A percentile compares a stretch with the other conserved stretches of the same genome.
Evolutionary conservation across 345 rosid species (phyloP).

Genomic region (Eucalyptus brandiana): DNA sequence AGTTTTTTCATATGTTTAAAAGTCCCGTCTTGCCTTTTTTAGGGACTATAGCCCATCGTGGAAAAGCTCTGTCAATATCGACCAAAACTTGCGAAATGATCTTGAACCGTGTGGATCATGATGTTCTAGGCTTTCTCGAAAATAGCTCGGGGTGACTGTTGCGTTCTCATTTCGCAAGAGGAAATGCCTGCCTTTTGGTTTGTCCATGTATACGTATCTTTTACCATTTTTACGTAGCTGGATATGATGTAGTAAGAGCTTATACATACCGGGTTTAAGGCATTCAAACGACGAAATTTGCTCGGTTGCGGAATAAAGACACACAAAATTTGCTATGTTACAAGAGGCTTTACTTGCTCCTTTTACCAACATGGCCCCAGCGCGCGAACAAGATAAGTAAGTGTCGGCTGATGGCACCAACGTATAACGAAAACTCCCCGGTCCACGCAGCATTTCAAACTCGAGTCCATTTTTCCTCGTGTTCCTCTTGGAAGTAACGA

Average conservation of each 20-base stretch:
- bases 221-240: background rate
- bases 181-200: background rate
- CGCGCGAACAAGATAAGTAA: too few species aligned
- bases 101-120: too few species aligned
- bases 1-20: background rate
- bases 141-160: background rate
- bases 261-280: constrained; percentile 37
- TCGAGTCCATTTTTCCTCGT: background rate
- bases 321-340: constrained; percentile 21
- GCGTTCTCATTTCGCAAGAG: background rate
- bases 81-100: too few species aligned
- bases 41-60: background rate
- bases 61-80: too few species aligned
- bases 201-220: background rate
- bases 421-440: background rate
- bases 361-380: too few species aligned
- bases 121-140: too few species aligned
- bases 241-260: background rate
- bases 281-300: constrained; percentile 53
- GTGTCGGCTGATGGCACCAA: background rate
- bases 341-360: too few species aligned
- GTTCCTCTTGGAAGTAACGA: background rate
- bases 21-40: background rate
- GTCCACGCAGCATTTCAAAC: background rate
- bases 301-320: constrained; percentile 38